Evolutionary conservation across 106 monocot species (phyloP), one percentile per base, ranked within the genome.

Genomic region (Triglochin maritima): DNA sequence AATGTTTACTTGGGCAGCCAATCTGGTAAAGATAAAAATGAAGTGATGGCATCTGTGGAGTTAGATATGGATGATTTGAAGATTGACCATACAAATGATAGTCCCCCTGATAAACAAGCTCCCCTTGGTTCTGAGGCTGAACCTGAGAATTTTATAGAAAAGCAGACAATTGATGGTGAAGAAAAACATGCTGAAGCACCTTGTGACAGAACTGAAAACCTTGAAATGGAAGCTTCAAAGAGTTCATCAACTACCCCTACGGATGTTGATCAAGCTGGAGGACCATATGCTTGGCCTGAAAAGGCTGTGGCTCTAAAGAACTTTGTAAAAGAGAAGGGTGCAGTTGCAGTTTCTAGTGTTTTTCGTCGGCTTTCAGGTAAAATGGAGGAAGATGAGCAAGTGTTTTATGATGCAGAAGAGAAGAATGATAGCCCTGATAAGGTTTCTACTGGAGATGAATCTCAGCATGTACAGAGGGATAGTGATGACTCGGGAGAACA

Each of bases 351-450:
- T 73, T 85, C 94, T 44, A 87, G 48, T 64, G 69, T 94, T 73
- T 52, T 94, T 65, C 82, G 89, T 43, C 94, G 87, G 13, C 81
- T 94, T 70, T 94, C 94, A 56, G 84, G 89, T 12, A 83, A 72
- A 78, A 87, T 81, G 51, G 87, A 90, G 46, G 85, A 88, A 2
- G 70, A 72, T 62, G 80, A 67, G 46, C n/a, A 61, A 15, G 63
- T 47, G 17, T 49, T 68, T 63, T 56, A 67, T 62, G 74, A 71
- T 44, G 75, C 44, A 16, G 72, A 72, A 60, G 72, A 70, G 17
- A 76, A 78, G 46, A 71, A 69, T 72, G 84, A 74, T 47, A 52
- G 49, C 58, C 67, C 48, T 10, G 44, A 46, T 56, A 14, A 44
- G 17, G 71, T 9, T 3, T 15, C 41, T 51, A 60, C 62, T 60